Conservation (phyloP, 2,329 filamentous ascomycete genomes). For the Paecilomyces niveus region DNA sequence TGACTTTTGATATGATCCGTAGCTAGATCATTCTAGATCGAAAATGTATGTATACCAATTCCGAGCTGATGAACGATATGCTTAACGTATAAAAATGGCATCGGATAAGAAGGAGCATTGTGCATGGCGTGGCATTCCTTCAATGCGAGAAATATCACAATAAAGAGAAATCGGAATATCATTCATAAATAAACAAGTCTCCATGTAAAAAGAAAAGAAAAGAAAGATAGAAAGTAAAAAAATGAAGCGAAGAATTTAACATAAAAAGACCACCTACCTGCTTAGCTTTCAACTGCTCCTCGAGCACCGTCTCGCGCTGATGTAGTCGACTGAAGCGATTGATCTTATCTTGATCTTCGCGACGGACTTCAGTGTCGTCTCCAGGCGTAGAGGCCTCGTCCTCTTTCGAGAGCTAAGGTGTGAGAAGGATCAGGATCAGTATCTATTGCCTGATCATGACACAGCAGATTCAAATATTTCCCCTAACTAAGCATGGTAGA, state of each 20-base stretch:
- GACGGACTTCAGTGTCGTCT: slow-evolving; percentile 86
- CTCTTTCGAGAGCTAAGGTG: slow-evolving; percentile 74
- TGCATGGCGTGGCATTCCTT: slow-evolving; percentile 1
- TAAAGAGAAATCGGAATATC: neutral
- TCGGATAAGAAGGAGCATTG: neutral
- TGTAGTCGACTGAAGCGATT: slow-evolving; percentile 95
- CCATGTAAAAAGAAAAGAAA: neutral
- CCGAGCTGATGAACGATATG: neutral
- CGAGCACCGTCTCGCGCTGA: slow-evolving; percentile 69
- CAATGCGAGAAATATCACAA: neutral
- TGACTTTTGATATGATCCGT: neutral
- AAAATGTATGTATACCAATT: neutral
- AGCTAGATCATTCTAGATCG: neutral
- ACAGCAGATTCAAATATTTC: neutral
- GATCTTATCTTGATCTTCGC: slow-evolving; percentile 98
- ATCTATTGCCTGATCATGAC: neutral
- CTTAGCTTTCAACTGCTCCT: slow-evolving; percentile 75
- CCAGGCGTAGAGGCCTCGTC: slow-evolving; percentile 68
- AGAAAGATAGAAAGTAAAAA: neutral
- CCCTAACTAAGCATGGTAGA: neutral
- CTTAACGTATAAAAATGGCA: neutral
- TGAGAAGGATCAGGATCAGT: neutral
- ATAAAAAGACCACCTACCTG: slow-evolving; percentile 51
- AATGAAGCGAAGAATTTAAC: too few relatives aligned
- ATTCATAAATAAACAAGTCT: neutral